phyloP scores from a whole-genome alignment of 371 early-diverging fungal genomes.

The Mucor circinelloides region DNA sequence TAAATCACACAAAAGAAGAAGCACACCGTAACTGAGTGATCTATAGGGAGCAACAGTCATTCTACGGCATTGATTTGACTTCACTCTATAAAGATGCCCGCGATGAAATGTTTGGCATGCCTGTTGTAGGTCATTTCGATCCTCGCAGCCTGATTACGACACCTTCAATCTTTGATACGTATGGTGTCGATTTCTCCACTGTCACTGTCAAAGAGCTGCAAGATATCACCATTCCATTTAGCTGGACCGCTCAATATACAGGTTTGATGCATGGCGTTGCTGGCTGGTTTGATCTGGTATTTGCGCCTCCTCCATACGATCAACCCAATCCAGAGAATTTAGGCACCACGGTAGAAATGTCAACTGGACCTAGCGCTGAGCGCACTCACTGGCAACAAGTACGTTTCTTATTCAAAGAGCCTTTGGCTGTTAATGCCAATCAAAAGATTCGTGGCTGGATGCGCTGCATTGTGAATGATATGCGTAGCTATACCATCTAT shows the following conservation, averaged over 20 bases:
- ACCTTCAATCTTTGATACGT: slow-evolving; percentile 51
- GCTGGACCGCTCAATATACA: slow-evolving; percentile 83
- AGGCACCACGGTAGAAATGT: slow-evolving; percentile 61
- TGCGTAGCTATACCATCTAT: slow-evolving; percentile 88
- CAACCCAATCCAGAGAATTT: slow-evolving; percentile 12
- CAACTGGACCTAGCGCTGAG: slow-evolving; percentile 84
- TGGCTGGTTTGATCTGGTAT: slow-evolving; percentile 96
- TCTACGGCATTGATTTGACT: slow-evolving; percentile 93
- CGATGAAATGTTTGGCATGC: slow-evolving; percentile 88
- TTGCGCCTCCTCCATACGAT: slow-evolving; percentile 57
- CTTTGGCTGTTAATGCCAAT: slow-evolving; percentile 92
- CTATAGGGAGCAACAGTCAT: slow-evolving; percentile 73
- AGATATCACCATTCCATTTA: slow-evolving; percentile 85
- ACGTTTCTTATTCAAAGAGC: slow-evolving; percentile 91
- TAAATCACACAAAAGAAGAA: not conserved
- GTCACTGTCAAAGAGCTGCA: slow-evolving; percentile 75
- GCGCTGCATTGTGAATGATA: slow-evolving; percentile 84
- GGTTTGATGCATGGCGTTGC: slow-evolving; percentile 94
- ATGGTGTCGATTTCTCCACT: slow-evolving; percentile 83
- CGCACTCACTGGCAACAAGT: slow-evolving; percentile 99
- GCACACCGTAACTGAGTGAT: not conserved
- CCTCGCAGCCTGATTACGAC: slow-evolving; percentile 79
- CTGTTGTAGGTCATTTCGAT: slow-evolving; percentile 95
- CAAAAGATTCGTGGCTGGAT: slow-evolving; percentile 86
- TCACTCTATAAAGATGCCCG: slow-evolving; percentile 81